Evolutionary conservation across 1,139 yeast species (phyloP), one percentile per base, ranked within the genome.

Genomic region (Zygosaccharomyces pseudobailii): DNA sequence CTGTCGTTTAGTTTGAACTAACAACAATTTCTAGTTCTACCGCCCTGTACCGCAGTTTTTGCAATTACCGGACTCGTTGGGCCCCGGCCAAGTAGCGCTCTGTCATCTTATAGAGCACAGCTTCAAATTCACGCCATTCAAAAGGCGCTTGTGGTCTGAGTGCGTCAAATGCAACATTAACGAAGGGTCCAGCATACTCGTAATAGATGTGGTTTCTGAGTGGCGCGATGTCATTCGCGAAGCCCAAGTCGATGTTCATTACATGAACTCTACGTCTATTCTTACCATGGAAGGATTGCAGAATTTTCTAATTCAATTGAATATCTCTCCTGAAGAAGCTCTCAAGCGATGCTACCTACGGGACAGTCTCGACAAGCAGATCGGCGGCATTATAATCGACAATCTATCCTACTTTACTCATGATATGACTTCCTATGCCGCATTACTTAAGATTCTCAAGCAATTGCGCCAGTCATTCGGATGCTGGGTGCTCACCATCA

Each of bases 341-440:
- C 42, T 61, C 38, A 46, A 48, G 17, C 49, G 59, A 32, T 61
- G 63, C 43, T 50, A 49, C 13, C 21, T 35, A 10, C 40, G 35
- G 19, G 49, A 42, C 21, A 27, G 53, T 3, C 22, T 41, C n/a
- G 37, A 51, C 32, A 44, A 37, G 6, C 62, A 55, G 39, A 43
- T 63, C 35, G 43, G 53, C 3, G 65, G 66, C 6, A 55, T 64
- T 17, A 47, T 64, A 5, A 56, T 64, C 5, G 68, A 64, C 46
- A 64, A 63, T 45, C 35, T 64, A 7, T 63, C 68, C 0, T 62
- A 61, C 37, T 54, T 53, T 5, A 40, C 52, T 2, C 53, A 53
- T 24, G 58, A 52, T 30, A 22, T 43, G 6, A 49, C 52, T 7
- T 40, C 50, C 24, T 42, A 42, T 30, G 40, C 28, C 24, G 48